Evolutionary conservation across 768 basidiomycete species (phyloP), one percentile per base, ranked within the genome.

Genomic region (Gymnopilus dilepis): DNA sequence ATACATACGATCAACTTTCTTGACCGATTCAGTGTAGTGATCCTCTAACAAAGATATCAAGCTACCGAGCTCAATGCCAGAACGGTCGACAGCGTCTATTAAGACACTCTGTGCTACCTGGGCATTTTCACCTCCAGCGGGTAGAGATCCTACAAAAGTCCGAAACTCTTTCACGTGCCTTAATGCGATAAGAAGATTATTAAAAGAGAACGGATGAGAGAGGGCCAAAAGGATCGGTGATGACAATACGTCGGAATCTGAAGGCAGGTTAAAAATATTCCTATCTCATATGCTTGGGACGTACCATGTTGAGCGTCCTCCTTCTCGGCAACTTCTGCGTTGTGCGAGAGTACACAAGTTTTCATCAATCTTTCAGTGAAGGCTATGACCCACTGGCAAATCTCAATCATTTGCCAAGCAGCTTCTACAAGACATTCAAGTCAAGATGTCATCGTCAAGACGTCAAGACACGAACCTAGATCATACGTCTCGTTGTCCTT

Each of bases 381-480:
- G 33, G 74, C 73, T 26, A 91, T 75, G 43, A 84, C 70, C 90
- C 90, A 94, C 7, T 74, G 76, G 0, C 82, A 84, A 47, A 92
- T 67, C 8, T 82, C 83, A 47, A 87, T 83, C 13, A 93, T 78
- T 63, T 89, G 87, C 92, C 92, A 93, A 26, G 86, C 81, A 34
- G 88, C 84, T 56, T 86, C 91, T 94, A 56, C 28, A 53, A 60
- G 42, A 17, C 33, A 4, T 48, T 68, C 62, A 58, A 47, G 28
- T 42, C 26, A 56, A 11, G 51, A 34, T 22, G 24, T 56, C 45
- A n/a, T n/a, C 7, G 19, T 6, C 28, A 5, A 17, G 30, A 48
- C 15, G 21, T 11, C 13, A n/a, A 48, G 4, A 40, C 53, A 61
- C 75, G 42, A 67, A 91, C 91, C 84, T 3, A 90, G 76, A 66